Evolutionary conservation across 148 eudicot genomes (phyloP), one percentile per base, ranked within the genome.

Genomic region (Camellia sinensis): DNA sequence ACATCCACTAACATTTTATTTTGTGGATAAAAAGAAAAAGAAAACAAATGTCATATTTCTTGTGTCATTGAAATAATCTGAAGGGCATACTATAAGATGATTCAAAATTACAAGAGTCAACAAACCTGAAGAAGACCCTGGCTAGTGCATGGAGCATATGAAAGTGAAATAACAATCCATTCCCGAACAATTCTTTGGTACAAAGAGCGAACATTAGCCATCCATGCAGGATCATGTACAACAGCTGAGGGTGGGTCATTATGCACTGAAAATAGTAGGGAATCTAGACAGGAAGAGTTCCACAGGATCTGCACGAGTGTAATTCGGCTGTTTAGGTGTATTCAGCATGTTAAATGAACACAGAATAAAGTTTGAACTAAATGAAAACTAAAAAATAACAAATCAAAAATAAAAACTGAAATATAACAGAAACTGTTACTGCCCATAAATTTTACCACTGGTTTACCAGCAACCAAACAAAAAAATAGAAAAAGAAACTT

Each of bases 71-170:
- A 74, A 41, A 44, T 14, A 78, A 54, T 61, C 67, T 45, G 11
- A 72, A 29, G 10, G 10, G 13, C 59, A 63, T 64, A 7, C 78
- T 69, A 45, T 8, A 70, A 75, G 79, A 72, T 45, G 18, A 46
- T 61, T 21, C 52, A 29, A 37, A 73, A 59, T 56, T 22, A 6
- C 29, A 60, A 82, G 75, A 19, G 56, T 71, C 63, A 75, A 65
- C 83, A 69, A 83, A 96, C 99, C 99, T 96, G 99, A 86, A 97
- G 99, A 88, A 97, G 92, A 79, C 99, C 99, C 88, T 97, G 99
- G 63, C 93, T 87, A 46, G 97, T 94, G 89, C 99, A 97, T 40
- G 99, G 99, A 88, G 99, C 97, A 89, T 92, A 84, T 57, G 99
- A 97, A 77, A 97, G 99, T 67, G 99, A 94, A 71, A 90, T 85